A percentile compares a stretch with the other conserved stretches of the same genome.
Conservation (phyloP, 805 yeast genomes). For the Pichia occidentalis region DNA sequence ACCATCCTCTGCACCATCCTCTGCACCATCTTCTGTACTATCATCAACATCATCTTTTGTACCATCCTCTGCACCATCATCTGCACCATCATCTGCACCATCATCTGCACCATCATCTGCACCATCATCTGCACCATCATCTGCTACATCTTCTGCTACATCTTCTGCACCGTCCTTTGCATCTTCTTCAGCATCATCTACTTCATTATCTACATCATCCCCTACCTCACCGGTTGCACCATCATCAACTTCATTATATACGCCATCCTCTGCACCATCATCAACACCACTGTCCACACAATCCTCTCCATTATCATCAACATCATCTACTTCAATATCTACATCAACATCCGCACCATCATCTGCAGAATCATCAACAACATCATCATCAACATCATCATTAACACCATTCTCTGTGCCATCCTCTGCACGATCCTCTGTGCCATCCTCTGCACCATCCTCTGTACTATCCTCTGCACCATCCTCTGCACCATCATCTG, state of each 20-base stretch:
- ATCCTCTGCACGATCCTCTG: constrained; percentile 1
- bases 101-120: not conserved
- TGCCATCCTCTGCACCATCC: constrained; percentile 1
- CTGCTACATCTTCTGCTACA: not conserved
- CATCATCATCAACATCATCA: not conserved
- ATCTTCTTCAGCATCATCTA: not conserved
- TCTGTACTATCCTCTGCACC: not conserved
- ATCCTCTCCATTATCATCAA: constrained; percentile 3
- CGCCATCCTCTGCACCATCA: not conserved
- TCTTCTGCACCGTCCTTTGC: not conserved
- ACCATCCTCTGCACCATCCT: not conserved
- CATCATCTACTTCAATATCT: not conserved
- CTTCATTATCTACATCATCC: not conserved
- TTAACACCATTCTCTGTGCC: not conserved
- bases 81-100: constrained; percentile 17
- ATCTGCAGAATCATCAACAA: not conserved
- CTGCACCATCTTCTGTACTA: not conserved
- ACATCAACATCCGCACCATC: not conserved
- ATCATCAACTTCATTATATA: constrained; percentile 1
- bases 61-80: not conserved
- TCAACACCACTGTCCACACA: not conserved
- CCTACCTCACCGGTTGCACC: not conserved
- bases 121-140: not conserved
- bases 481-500: constrained; percentile 4
- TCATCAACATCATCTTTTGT: constrained; percentile 6